Evolutionary conservation across 768 basidiomycete species (phyloP), one percentile per base, ranked within the genome.

Genomic region (Termitomyces eurrhizus): DNA sequence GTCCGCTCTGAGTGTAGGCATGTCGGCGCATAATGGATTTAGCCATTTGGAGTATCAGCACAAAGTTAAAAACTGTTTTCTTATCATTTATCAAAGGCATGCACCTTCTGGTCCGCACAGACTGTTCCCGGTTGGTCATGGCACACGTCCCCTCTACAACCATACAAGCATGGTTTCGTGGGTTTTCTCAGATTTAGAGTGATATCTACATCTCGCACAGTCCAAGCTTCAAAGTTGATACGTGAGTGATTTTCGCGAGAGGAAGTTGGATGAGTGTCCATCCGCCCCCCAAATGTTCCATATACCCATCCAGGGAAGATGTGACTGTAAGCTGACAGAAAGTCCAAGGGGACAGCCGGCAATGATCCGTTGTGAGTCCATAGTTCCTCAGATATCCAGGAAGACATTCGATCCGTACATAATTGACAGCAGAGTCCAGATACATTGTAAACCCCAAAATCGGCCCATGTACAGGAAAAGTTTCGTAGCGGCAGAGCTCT

Each of bases 311-410:
- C 52, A 41, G n/a, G 44, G 58, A 55, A 60, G 44, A 36, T n/a
- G 39, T 35, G 53, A 50, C 37, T 18, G 37, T 14, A 56, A 36
- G 13, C 54, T 60, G 59, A 54, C 42, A 46, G 29, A 37, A 44
- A 46, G 32, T 54, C 42, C 52, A 39, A 14, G 32, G 32, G 32
- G 32, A 36, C 8, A 16, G 9, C 13, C 6, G 46, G 18, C 7
- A 35, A 54, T 54, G 58, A 59, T 59, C 58, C 58, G 58, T 59
- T 37, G 13, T 33, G 18, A 55, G 32, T 44, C n/a, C 53, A 11
- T 39, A 33, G 26, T 41, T 51, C 39, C 14, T 24, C 29, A 46
- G 36, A 46, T 29, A 59, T 52, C 14, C 8, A 58, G 41, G 36
- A 52, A 48, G 26, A 57, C n/a, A 7, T 8, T 16, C n/a, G 42